A percentile compares a stretch with the other conserved stretches of the same genome.
phyloP scores from a whole-genome alignment of 345 rosid species.

The Cochlearia excelsa region DNA sequence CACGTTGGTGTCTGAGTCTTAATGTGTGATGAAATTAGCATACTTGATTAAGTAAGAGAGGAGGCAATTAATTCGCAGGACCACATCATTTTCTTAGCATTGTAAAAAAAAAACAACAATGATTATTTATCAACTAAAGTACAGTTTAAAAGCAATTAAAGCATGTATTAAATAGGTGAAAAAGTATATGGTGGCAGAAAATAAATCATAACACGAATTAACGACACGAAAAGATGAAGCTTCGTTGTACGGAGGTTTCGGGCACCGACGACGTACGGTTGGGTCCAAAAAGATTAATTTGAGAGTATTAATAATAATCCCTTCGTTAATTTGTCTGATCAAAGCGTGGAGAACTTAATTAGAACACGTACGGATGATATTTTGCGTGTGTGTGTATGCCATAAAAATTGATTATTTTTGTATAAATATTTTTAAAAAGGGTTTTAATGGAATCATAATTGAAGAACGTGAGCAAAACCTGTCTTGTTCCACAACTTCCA shows the following conservation, averaged over 20 bases:
- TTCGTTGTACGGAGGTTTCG: constrained; percentile 33
- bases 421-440: constrained; percentile 7
- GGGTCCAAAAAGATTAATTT: not conserved
- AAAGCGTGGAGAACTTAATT: constrained; percentile 8
- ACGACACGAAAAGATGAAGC: constrained; percentile 28
- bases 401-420: constrained; percentile 12
- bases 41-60: constrained; percentile 34
- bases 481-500: constrained; percentile 31
- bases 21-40: constrained; percentile 3
- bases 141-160: too few relatives aligned
- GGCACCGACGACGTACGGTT: constrained; percentile 36
- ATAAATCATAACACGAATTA: not conserved
- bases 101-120: too few relatives aligned
- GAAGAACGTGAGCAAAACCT: constrained; percentile 37
- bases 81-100: constrained; percentile 14
- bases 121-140: too few relatives aligned
- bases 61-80: constrained; percentile 31
- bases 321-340: constrained; percentile 11
- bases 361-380: not conserved
- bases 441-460: constrained; percentile 29
- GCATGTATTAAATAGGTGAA: too few relatives aligned
- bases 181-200: too few relatives aligned
- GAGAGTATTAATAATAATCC: not conserved
- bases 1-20: constrained; percentile 12
- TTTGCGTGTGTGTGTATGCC: constrained; percentile 21